Base-by-base conservation (phyloP, 2,329 filamentous ascomycete species). In the Lecanicillium sp. region DNA sequence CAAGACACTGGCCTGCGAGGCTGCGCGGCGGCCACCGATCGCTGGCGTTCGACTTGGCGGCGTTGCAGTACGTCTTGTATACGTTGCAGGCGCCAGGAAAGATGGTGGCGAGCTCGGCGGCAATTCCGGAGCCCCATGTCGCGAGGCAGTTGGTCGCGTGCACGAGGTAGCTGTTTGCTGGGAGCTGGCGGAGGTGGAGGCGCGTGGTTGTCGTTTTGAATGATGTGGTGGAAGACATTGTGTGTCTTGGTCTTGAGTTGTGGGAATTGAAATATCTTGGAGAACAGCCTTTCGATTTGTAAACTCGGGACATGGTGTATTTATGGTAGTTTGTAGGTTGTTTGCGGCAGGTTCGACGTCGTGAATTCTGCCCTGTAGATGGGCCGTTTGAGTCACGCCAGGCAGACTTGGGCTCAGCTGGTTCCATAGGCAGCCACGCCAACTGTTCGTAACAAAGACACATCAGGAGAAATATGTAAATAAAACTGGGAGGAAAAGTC, bases 71-170 rank as follows among this genome's bases (percentile, higher is more conserved):
- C 1, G 6, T 41, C 5, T 57, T 54, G 51, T 64, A 63, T 2
- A 49, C 48, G 15, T 32, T 36, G n/a, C 44, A 59, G 1, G 62
- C 58, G 1, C 51, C 50, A 0, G 60, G 61, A 9, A 63, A 64
- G 5, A 59, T 50, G 1, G 23, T n/a, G 0, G 52, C 54, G 0
- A 65, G 54, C 36, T 62, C 60, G 14, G 54, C 50, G 5, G 61
- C 60, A 30, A 64, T 55, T 14, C 62, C 61, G 1, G 56, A 51
- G 24, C 59, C 62, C 60, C 62, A 65, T 30, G 53, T 49, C 1
- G 52, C 62, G 36, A 64, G 54, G 50, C 61, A 63, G 27, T 63
- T 63, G 24, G 60, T 63, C 1, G 59, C 59, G 29, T 65, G 62
- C 7, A 62, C 55, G 41, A 65, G 54, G 38, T 60, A 58, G 36